A percentile compares a stretch with the other conserved stretches of the same genome.
Conservation (phyloP, 306 rosid genomes). For the Cucumis cinereus region DNA sequence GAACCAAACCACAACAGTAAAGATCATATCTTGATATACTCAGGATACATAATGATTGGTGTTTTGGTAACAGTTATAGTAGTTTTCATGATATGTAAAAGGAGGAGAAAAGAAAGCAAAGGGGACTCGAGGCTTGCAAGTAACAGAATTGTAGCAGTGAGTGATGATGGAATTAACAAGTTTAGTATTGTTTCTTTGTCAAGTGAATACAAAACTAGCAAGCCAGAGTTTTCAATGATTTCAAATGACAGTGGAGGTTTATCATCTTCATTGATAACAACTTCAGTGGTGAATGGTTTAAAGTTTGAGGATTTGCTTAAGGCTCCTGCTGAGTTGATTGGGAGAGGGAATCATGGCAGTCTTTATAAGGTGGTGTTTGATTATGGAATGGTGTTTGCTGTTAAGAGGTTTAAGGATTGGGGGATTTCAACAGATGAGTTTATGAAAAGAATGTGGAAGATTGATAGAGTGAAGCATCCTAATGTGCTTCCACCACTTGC, state of each 20-base stretch:
- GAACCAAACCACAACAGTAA: conserved; percentile 7
- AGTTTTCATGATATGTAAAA: conserved; percentile 24
- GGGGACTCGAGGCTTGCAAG: conserved; percentile 11
- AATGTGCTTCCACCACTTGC: conserved; percentile 53
- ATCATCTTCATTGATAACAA: conserved; percentile 51
- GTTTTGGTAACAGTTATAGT: conserved; percentile 17
- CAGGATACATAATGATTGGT: conserved; percentile 50
- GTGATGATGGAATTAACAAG: conserved; percentile 18
- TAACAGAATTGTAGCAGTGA: conserved; percentile 15
- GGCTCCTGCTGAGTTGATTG: conserved; percentile 83
- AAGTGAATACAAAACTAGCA: conserved; percentile 33
- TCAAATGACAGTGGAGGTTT: conserved; percentile 36
- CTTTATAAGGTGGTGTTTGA: conserved; percentile 61
- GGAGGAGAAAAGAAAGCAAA: conserved; percentile 28
- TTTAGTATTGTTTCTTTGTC: conserved; percentile 14
- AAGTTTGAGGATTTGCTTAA: conserved; percentile 59
- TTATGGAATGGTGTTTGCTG: conserved; percentile 42
- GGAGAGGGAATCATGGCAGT: conserved; percentile 63
- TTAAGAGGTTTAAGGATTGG: conserved; percentile 62
- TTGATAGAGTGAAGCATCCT: conserved; percentile 45
- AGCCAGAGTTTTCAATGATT: conserved; percentile 27
- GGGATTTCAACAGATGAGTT: conserved; percentile 37
- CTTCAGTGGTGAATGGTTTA: conserved; percentile 32
- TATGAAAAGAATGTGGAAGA: conserved; percentile 45
- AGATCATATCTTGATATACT: conserved; percentile 34